These are phyloP conservation scores for Aspergillus tanneri DNA, from an alignment of 2,329 filamentous ascomycete species.

Conservation along the genomic window DNA sequence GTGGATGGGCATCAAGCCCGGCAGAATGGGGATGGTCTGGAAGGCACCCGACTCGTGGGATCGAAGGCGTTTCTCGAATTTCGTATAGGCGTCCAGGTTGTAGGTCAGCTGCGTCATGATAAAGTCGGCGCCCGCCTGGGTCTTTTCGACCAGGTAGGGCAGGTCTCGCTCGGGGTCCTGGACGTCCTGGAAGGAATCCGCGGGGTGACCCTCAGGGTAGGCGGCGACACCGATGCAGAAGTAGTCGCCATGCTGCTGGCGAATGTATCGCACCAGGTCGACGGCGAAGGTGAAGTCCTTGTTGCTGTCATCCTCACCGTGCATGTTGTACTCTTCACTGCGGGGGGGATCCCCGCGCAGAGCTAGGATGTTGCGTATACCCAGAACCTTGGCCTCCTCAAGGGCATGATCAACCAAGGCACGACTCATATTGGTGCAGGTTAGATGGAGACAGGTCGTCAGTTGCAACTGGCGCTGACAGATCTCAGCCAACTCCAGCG, in stretches of 20 bases:
- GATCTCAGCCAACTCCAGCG: conserved; percentile 89
- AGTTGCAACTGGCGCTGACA: conserved; percentile 89
- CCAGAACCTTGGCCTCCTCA: conserved; percentile 84
- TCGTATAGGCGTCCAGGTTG: conserved; percentile 76
- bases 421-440: conserved; percentile 96
- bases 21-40: conserved; percentile 83
- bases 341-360: conserved; percentile 87
- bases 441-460: conserved; percentile 93
- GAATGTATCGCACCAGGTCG: conserved; percentile 88
- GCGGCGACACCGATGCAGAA: conserved; percentile 94
- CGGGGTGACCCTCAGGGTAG: conserved; percentile 93
- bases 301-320: conserved; percentile 60
- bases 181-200: conserved; percentile 83
- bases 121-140: conserved; percentile 88
- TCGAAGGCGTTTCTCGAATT: conserved; percentile 73
- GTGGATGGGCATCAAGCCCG: conserved; percentile 95
- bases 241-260: conserved; percentile 81
- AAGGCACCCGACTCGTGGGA: conserved; percentile 82
- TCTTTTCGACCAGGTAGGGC: conserved; percentile 87
- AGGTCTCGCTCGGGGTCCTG: conserved; percentile 67
- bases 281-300: conserved; percentile 84
- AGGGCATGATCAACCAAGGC: conserved; percentile 82
- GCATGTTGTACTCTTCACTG: conserved; percentile 78
- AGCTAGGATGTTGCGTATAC: conserved; percentile 90
- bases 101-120: conserved; percentile 99